phyloP scores from a whole-genome alignment of 2,329 filamentous ascomycete species.

The Zymoseptoria tritici region DNA sequence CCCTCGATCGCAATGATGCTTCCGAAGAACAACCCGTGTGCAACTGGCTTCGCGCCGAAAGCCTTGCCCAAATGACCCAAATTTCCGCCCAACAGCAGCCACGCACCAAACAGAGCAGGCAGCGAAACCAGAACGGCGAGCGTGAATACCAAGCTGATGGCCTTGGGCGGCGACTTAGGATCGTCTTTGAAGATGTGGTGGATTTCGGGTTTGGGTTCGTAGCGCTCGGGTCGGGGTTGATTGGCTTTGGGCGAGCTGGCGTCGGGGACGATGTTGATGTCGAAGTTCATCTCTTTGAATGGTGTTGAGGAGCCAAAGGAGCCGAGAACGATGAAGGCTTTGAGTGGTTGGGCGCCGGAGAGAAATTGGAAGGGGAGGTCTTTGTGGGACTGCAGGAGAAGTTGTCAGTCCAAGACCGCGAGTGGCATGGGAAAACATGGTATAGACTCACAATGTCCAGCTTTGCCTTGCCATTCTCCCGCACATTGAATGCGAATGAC shows the following conservation, averaged over 20 bases:
- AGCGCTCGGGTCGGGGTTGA: slow-evolving; percentile 66
- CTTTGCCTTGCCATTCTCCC: slow-evolving; percentile 79
- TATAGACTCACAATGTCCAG: slow-evolving; percentile 66
- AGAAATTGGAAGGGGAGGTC: slow-evolving; percentile 83
- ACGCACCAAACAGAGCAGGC: slow-evolving; percentile 64
- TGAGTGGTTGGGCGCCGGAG: slow-evolving; percentile 57
- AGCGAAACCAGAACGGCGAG: slow-evolving; percentile 65
- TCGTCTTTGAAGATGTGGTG: slow-evolving; percentile 82
- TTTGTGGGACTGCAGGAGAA: slow-evolving; percentile 64
- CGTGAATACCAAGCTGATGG: slow-evolving; percentile 73
- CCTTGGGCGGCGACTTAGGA: slow-evolving; percentile 68
- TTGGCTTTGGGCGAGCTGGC: slow-evolving; percentile 51
- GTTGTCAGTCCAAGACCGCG: slow-evolving; percentile 14
- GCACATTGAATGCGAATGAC: slow-evolving; percentile 74
- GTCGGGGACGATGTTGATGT: slow-evolving; percentile 60
- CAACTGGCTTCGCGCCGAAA: slow-evolving; percentile 65
- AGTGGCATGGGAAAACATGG: too few species aligned
- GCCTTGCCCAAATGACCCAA: slow-evolving; percentile 69
- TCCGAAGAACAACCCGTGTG: slow-evolving; percentile 77
- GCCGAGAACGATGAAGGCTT: slow-evolving; percentile 74
- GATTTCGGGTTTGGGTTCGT: slow-evolving; percentile 77
- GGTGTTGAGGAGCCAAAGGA: slow-evolving; percentile 72
- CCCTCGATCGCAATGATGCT: slow-evolving; percentile 82
- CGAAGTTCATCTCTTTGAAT: slow-evolving; percentile 64
- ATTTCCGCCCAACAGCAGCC: slow-evolving; percentile 77